phyloP scores from a whole-genome alignment of 2,329 filamentous ascomycete species.

The Graphilbum sp. region DNA sequence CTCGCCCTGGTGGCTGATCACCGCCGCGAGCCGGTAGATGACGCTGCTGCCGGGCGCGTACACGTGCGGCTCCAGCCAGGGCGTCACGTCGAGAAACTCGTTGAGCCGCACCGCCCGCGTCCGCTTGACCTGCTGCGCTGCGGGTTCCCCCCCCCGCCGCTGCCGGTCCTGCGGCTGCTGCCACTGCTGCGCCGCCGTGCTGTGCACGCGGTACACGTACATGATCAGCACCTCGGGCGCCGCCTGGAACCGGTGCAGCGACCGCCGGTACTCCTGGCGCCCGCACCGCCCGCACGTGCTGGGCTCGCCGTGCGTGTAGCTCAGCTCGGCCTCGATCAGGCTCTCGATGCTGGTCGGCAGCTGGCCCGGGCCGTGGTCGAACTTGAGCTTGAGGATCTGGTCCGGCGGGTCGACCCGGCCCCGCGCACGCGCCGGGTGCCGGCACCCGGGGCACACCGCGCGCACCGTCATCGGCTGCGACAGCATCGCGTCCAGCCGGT shows the following conservation, averaged over 20 bases:
- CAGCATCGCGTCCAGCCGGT: constrained; percentile 2
- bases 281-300: constrained; percentile 4
- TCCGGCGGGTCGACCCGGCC: neutral
- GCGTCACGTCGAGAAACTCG: constrained; percentile 8
- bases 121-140: too few species aligned
- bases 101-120: constrained; percentile 4
- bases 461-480: constrained; percentile 1
- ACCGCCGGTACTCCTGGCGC: neutral
- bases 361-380: too few species aligned
- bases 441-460: constrained; percentile 1
- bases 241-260: constrained; percentile 3
- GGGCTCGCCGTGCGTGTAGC: neutral
- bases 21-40: constrained; percentile 6
- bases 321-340: neutral
- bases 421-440: constrained; percentile 2
- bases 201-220: constrained; percentile 1
- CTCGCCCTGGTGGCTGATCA: constrained; percentile 6
- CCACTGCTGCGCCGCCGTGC: too few species aligned
- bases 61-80: constrained; percentile 7
- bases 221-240: constrained; percentile 7
- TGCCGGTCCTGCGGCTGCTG: too few species aligned
- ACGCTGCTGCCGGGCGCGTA: constrained; percentile 3
- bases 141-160: too few species aligned
- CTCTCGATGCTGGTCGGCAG: neutral
- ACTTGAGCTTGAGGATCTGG: too few species aligned